Conservation (phyloP, 306 rosid genomes). For the Trifolium fragiferum region DNA sequence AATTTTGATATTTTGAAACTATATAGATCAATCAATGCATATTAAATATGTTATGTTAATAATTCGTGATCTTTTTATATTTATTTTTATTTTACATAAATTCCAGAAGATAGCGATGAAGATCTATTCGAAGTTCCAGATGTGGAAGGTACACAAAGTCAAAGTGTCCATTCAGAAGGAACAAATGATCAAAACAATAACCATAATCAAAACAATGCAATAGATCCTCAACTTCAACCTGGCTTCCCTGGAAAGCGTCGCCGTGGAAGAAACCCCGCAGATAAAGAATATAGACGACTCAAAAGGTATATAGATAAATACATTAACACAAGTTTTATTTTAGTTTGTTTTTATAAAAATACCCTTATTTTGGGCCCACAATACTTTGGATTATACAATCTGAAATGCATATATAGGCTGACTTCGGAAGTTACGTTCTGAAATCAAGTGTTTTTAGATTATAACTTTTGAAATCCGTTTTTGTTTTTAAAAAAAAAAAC, state of each 20-base stretch:
- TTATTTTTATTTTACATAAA: too few relatives aligned
- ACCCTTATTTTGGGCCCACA: too few relatives aligned
- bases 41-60: background rate
- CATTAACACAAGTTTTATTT: too few relatives aligned
- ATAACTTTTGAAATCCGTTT: too few relatives aligned
- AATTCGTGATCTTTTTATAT: background rate
- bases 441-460: too few relatives aligned
- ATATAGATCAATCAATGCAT: too few relatives aligned
- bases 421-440: too few relatives aligned
- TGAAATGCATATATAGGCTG: too few relatives aligned
- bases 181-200: conserved; percentile 29
- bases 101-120: conserved; percentile 65
- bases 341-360: too few relatives aligned
- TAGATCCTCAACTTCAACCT: conserved; percentile 36
- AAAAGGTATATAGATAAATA: background rate
- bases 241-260: conserved; percentile 49
- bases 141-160: background rate
- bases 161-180: conserved; percentile 33
- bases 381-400: too few relatives aligned
- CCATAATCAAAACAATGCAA: conserved; percentile 28
- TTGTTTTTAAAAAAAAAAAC: too few relatives aligned
- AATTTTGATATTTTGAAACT: too few relatives aligned
- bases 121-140: conserved; percentile 53
- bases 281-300: conserved; percentile 65
- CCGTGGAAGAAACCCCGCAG: conserved; percentile 62